Conservation (phyloP, 108 stramenopile genomes). For the Poteriospumella lacustris region DNA sequence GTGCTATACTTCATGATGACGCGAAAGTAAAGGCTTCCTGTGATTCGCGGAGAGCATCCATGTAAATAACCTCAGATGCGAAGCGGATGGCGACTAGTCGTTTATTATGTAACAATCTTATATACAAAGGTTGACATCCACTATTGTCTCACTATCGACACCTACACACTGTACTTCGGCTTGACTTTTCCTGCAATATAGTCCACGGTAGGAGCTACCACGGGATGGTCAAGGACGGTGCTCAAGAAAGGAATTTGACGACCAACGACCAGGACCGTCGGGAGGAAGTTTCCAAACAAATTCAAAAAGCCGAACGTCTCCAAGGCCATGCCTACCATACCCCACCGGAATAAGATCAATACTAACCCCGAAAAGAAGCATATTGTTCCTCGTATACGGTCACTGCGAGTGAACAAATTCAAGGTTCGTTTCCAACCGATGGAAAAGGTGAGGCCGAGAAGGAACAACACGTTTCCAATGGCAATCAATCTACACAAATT, state of each 20-base stretch:
- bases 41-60: no score
- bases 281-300: conserved; percentile 25
- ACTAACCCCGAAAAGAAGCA: conserved; percentile 22
- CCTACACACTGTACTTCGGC: conserved; percentile 23
- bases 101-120: no score
- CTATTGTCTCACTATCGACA: no score
- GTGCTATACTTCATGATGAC: conserved; percentile 25
- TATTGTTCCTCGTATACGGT: conserved; percentile 20
- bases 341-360: neutral
- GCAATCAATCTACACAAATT: neutral
- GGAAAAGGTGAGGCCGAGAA: conserved; percentile 9
- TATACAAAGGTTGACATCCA: no score
- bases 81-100: no score
- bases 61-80: no score
- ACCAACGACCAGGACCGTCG: neutral
- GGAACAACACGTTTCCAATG: conserved; percentile 14
- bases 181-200: conserved; percentile 12
- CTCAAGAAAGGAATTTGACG: conserved; percentile 1
- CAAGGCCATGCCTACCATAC: neutral
- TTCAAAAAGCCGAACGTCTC: conserved; percentile 22
- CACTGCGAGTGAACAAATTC: neutral
- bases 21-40: no score
- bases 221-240: neutral
- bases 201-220: conserved; percentile 2
- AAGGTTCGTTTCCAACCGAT: conserved; percentile 19